Base-by-base conservation (phyloP, 345 rosid genomes). In the Salix koriyanagi region DNA sequence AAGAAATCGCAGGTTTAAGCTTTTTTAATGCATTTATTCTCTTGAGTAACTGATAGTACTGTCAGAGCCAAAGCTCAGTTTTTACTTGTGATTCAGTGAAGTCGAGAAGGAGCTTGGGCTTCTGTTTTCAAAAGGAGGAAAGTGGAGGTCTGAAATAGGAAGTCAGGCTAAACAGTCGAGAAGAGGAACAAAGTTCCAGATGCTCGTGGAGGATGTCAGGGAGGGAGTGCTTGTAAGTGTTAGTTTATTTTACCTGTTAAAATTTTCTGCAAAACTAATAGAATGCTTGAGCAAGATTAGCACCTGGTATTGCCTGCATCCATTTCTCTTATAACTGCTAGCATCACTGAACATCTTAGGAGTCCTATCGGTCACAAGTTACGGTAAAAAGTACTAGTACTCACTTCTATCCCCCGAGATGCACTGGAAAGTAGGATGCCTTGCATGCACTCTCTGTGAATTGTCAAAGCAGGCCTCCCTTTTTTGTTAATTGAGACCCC, bases 81-180 rank as follows among this genome's bases (percentile, higher is more conserved):
- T 37, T 67, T 80, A 70, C 46, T 75, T 56, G 69, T 77, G 46
- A 65, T 30, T 76, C 90, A 96, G 98, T 79, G 99, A 93, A 74
- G 99, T 93, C 52, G 99, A 95, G 80, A 90, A 82, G 78, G 99
- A 91, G 89, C 96, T 93, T 30, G 94, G 99, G 67, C 69, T 90
- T 32, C 75, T 93, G 83, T 93, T 96, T 82, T 89, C 97, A 52
- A 88, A 86, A 82, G 89, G 88, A 70, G 90, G 84, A 71, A 89
- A 88, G 50, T 8, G 86, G 84, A 84, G 87, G 65, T 77, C 93
- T 75, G 84, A 79, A 72, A 62, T 77, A 36, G 89, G 88, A 67
- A 89, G 84, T 76, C 88, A 87, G 83, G 73, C 82, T 65, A 90
- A 89, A 68, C 92, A 88, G 66, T 74, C 93, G 50, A 89, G 90